Base-by-base conservation (phyloP, 495 filamentous ascomycete species). In the Aspergillus hancockii region DNA sequence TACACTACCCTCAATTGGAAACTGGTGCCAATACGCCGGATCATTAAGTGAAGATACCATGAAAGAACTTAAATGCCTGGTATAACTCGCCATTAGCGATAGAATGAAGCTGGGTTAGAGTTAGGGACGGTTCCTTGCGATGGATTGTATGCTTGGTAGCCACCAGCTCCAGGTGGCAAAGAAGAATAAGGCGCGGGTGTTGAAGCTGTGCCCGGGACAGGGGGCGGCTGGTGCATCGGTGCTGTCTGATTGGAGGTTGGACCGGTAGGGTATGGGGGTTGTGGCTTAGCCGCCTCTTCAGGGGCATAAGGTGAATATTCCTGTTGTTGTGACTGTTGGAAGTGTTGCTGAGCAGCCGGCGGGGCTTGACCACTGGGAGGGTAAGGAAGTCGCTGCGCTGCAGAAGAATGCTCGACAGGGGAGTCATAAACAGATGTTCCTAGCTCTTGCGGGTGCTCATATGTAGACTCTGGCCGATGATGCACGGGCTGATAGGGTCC, bases 381-480 rank as follows among this genome's bases (percentile, higher is more conserved):
- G 54, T 80, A 82, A 50, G 81, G 81, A 41, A 70, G 71, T 54
- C 71, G 74, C 34, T 79, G 75, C 19, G 36, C 55, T 46, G 59
- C 46, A 25, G 56, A 18, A 46, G 66, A 55, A 28, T 74, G 73
- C 32, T 86, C 87, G 40, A 90, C 82, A 19, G 91, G 91, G 7
- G 89, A 90, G 66, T 93, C 89, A 62, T 94, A 95, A 12, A 84
- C 83, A 7, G 89, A 89, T n/a, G 91, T 92, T 32, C 89, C 88
- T 41, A 95, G 77, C 77, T 95, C 91, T 71, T 93, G 91, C 1
- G 91, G 90, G 47, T 87, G 85, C 10, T 86, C 85, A 63, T 90
- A 90, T 49, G 85, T 90, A 60, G 87, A 92, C 65, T 88, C 86
- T 5, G 87, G 89, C 28, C 83, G 80, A 56, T 82, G 80, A 40